Evolutionary conservation across 2,329 filamentous ascomycete species (phyloP).

Genomic region (Botryotinia calthae): DNA sequence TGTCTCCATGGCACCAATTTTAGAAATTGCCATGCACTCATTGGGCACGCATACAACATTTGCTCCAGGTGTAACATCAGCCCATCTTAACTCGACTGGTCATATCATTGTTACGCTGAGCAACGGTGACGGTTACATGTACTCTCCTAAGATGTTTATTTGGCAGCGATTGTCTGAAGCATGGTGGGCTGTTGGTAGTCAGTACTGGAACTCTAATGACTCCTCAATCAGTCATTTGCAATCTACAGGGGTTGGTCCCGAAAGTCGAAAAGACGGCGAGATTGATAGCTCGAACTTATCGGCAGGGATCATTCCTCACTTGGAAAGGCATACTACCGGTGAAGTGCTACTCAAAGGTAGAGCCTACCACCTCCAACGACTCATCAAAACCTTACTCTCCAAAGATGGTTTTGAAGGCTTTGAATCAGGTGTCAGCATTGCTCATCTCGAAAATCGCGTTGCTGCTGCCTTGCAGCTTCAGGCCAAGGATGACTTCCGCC

Average conservation of each 20-base stretch:
- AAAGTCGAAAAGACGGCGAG: conserved; percentile 47
- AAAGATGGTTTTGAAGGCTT: conserved; percentile 90
- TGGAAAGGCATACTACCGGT: conserved; percentile 92
- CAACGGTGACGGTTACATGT: conserved; percentile 92
- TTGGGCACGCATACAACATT: conserved; percentile 73
- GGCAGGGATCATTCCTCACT: conserved; percentile 85
- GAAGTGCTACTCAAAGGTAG: conserved; percentile 89
- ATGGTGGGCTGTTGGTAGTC: conserved; percentile 97
- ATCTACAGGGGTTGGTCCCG: conserved; percentile 63
- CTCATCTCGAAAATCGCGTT: conserved; percentile 91
- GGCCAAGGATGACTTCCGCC: conserved; percentile 85
- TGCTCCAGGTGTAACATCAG: conserved; percentile 83
- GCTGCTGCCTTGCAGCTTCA: conserved; percentile 83
- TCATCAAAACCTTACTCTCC: conserved; percentile 85
- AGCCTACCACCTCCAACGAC: conserved; percentile 84
- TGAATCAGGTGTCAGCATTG: conserved; percentile 86
- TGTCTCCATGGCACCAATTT: conserved; percentile 80
- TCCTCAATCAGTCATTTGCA: conserved; percentile 80
- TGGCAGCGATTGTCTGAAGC: conserved; percentile 96
- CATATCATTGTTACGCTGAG: conserved; percentile 85
- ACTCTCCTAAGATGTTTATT: conserved; percentile 77
- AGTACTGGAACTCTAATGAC: conserved; percentile 98
- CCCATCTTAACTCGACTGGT: conserved; percentile 84
- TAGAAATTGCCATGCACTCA: conserved; percentile 80
- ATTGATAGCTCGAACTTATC: conserved; percentile 63